Base-by-base conservation (phyloP, 805 yeast genomes). In the Metschnikowia koreensis region DNA sequence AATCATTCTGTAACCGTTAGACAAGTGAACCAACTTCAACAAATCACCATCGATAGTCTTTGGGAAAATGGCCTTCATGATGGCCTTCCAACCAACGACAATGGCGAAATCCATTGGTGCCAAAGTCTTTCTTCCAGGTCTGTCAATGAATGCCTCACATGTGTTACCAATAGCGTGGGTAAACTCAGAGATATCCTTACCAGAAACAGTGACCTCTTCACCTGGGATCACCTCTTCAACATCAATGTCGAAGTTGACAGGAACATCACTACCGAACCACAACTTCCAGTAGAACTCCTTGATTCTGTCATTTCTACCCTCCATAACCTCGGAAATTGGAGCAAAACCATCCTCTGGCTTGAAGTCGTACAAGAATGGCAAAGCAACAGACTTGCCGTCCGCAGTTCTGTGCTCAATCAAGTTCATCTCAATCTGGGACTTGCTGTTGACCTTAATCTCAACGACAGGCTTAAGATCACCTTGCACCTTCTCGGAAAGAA, bases 21-120 rank as follows among this genome's bases (percentile, higher is more conserved):
- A 89, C 73, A 94, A 78, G 71, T 94, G 99, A 51, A 94, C 99
- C 66, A 94, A 81, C 69, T 86, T 87, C 75, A 94, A 80, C 66
- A 94, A 80, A 70, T 94, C 99, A 73, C 99, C 99, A 69, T 96
- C 98, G 64, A 94, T 96, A 57, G 86, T 83, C 68, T 83, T 82
- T 50, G 99, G 99, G 94, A 94, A 94, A 62, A 94, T 89, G n/a
- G 97, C 92, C 77, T 88, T 90, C 77, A 94, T 93, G 68, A 94
- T 93, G 46, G 97, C 96, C 76, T 87, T 87, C 99, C 99, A 94
- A 43, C 99, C 98, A 62, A 92, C 83, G 52, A 94, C 97, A 70
- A 94, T 94, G 46, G 99, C 98, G 67, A 92, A 94, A 77, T 94
- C 99, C 98, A 94, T 93, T 65, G 99, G 99, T 45, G 98, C 99